Percentiles rank a stretch among this genome's conserved stretches.
phyloP scores from a whole-genome alignment of 768 basidiomycete genomes.

The Tulasnella sp. region DNA sequence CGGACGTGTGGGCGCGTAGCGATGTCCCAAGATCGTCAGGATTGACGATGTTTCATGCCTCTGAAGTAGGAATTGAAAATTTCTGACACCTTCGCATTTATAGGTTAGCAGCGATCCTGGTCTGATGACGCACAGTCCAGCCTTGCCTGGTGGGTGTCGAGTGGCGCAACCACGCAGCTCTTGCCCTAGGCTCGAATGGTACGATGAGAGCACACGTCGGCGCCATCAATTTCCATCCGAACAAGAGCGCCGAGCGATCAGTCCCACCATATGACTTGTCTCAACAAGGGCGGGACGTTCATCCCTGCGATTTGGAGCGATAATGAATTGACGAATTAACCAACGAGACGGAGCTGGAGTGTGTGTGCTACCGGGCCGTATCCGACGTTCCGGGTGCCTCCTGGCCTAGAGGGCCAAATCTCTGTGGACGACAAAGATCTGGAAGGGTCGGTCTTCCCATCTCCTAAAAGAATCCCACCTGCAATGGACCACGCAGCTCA shows the following conservation, averaged over 20 bases:
- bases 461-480: background rate
- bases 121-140: background rate
- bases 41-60: background rate
- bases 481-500: background rate
- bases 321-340: slow-evolving; percentile 7
- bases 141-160: background rate
- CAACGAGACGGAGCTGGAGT: slow-evolving; percentile 8
- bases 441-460: slow-evolving; percentile 1
- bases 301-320: slow-evolving; percentile 10
- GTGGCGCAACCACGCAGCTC: background rate
- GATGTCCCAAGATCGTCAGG: background rate
- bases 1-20: background rate
- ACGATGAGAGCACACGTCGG: background rate
- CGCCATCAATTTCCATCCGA: slow-evolving; percentile 15
- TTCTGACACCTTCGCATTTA: no score
- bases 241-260: background rate
- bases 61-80: background rate
- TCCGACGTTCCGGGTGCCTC: background rate
- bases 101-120: no score
- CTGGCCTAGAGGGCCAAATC: background rate
- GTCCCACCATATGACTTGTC: slow-evolving; percentile 2
- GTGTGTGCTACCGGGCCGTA: slow-evolving; percentile 4
- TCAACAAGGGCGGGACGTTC: slow-evolving; percentile 6
- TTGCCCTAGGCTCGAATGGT: background rate
- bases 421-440: slow-evolving; percentile 6